Evolutionary conservation across 2,329 filamentous ascomycete species (phyloP).

Genomic region (Aspergillus viridinutans): DNA sequence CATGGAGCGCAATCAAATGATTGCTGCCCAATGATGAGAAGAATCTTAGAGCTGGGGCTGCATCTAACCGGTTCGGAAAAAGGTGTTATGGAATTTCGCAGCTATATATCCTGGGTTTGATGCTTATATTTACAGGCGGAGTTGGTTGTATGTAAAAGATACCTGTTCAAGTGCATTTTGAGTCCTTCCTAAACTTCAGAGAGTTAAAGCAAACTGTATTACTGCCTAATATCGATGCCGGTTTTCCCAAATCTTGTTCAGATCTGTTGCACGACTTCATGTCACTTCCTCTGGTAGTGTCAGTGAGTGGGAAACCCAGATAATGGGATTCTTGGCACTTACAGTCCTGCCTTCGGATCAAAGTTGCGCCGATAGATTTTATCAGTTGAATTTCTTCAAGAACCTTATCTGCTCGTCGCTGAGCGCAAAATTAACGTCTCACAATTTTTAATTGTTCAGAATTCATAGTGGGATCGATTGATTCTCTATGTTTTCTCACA

Average conservation of each 20-base stretch:
- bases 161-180: not conserved
- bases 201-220: not conserved
- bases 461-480: slow-evolving; percentile 3
- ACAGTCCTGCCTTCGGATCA: slow-evolving; percentile 14
- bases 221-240: not conserved
- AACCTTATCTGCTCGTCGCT: not conserved
- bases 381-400: slow-evolving; percentile 5
- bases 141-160: not conserved
- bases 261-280: not conserved
- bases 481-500: slow-evolving; percentile 39
- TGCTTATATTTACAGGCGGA: not conserved
- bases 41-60: not conserved
- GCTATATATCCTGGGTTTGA: not conserved
- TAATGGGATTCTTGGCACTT: not conserved
- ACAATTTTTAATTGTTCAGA: not conserved
- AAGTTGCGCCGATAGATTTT: slow-evolving; percentile 13
- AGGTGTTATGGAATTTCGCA: not conserved
- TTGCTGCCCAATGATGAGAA: slow-evolving; percentile 18
- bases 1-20: slow-evolving; percentile 49
- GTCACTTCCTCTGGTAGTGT: not conserved
- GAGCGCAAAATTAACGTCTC: not conserved
- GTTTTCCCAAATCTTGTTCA: not conserved
- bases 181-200: not conserved
- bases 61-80: not conserved
- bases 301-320: not conserved